phyloP scores from a whole-genome alignment of 345 rosid species.

The Orychophragmus violaceus region DNA sequence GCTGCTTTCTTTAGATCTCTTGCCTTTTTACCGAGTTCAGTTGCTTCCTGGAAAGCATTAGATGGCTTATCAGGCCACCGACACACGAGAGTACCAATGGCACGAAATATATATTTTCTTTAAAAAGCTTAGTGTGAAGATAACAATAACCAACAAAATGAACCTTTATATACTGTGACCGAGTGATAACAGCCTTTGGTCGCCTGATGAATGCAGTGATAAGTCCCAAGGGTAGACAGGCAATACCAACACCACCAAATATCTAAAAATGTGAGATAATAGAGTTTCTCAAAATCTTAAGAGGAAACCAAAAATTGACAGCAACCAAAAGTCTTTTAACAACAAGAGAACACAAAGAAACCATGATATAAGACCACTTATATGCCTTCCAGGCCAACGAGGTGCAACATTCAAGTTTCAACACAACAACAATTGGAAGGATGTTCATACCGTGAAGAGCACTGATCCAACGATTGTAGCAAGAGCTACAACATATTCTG shows the following conservation, averaged over 20 bases:
- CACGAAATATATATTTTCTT: not conserved
- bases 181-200: conserved; percentile 90
- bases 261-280: conserved; percentile 43
- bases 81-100: not conserved
- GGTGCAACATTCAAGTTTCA: not conserved
- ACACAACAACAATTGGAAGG: not conserved
- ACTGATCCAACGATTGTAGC: conserved; percentile 96
- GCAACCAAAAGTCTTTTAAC: not conserved
- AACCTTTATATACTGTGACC: conserved; percentile 92
- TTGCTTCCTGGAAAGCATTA: conserved; percentile 67
- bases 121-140: not conserved
- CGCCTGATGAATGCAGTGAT: conserved; percentile 80
- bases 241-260: conserved; percentile 98
- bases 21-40: conserved; percentile 93
- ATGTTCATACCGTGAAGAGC: conserved; percentile 68
- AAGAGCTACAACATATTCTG: conserved; percentile 98
- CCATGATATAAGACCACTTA: not conserved
- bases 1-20: conserved; percentile 86
- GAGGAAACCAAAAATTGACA: not conserved
- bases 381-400: not conserved
- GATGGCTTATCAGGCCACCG: not conserved
- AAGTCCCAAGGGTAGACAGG: conserved; percentile 83
- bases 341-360: not conserved
- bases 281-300: conserved; percentile 10
- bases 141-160: not conserved